Percentiles rank a stretch among this genome's conserved stretches.
phyloP scores from a whole-genome alignment of 2,329 filamentous ascomycete species.

The Cladobotryum protrusum region DNA sequence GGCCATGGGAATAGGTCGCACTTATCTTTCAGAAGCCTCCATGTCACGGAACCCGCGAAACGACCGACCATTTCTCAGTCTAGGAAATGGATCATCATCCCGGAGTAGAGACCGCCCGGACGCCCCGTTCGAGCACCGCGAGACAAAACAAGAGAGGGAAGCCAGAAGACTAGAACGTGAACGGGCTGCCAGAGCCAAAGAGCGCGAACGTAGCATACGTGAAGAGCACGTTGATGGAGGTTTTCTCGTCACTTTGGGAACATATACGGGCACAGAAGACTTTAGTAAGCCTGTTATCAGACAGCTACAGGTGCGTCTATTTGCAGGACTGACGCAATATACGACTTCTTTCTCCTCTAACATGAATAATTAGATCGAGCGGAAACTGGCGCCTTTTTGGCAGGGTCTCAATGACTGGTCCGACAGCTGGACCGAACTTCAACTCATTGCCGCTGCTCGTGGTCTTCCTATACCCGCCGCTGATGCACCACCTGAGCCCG shows the following conservation, averaged over 20 bases:
- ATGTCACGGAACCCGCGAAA: slow-evolving; percentile 24
- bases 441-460: slow-evolving; percentile 85
- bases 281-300: slow-evolving; percentile 85
- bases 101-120: slow-evolving; percentile 33
- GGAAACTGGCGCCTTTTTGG: slow-evolving; percentile 91
- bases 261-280: slow-evolving; percentile 88
- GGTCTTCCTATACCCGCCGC: slow-evolving; percentile 77
- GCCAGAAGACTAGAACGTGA: slow-evolving; percentile 80
- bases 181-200: slow-evolving; percentile 65
- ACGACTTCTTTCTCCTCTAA: slow-evolving; percentile 12
- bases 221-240: slow-evolving; percentile 94
- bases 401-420: slow-evolving; percentile 85
- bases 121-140: slow-evolving; percentile 58
- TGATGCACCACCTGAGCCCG: slow-evolving; percentile 73
- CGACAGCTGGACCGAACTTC: slow-evolving; percentile 85
- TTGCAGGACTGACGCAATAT: background rate
- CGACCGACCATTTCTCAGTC: slow-evolving; percentile 41
- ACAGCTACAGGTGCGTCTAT: slow-evolving; percentile 70
- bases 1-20: slow-evolving; percentile 4
- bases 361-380: slow-evolving; percentile 64
- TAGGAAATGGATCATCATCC: slow-evolving; percentile 37
- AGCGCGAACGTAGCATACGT: slow-evolving; percentile 81
- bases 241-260: slow-evolving; percentile 87
- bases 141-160: slow-evolving; percentile 88
- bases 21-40: slow-evolving; percentile 17